A percentile compares a stretch with the other conserved stretches of the same genome.
phyloP scores from a whole-genome alignment of 202 grass and related monocot species.

The Zizania palustris region DNA sequence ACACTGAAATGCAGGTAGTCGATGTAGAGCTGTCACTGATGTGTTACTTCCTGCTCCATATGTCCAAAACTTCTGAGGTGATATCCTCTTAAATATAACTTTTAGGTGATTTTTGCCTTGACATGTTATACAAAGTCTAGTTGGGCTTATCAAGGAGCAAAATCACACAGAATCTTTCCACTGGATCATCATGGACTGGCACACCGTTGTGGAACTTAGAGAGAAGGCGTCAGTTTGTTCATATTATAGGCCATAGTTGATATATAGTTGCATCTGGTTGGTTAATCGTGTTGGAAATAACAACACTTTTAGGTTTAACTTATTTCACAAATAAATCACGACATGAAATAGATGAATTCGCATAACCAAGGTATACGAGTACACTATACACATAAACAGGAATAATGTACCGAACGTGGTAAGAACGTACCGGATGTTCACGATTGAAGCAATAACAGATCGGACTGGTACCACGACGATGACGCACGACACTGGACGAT shows the following conservation, averaged over 20 bases:
- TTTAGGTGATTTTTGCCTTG: not conserved
- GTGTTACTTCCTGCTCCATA: not conserved
- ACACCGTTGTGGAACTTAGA: not conserved
- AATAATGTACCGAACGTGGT: too few species aligned
- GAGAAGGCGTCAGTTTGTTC: not conserved
- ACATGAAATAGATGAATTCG: too few species aligned
- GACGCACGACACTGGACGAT: too few species aligned
- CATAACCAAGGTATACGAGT: too few species aligned
- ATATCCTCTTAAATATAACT: not conserved
- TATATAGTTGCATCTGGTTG: not conserved
- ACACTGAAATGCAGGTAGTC: slow-evolving; percentile 24
- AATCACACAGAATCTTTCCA: slow-evolving; percentile 4
- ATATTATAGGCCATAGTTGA: not conserved
- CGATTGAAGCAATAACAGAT: too few species aligned
- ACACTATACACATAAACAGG: too few species aligned
- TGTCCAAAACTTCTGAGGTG: not conserved
- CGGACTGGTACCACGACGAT: too few species aligned
- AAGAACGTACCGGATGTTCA: too few species aligned
- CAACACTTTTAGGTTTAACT: too few species aligned
- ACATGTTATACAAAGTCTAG: not conserved
- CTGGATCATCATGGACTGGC: not conserved
- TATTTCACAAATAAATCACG: too few species aligned
- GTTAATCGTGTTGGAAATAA: not conserved
- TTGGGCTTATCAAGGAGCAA: slow-evolving; percentile 22
- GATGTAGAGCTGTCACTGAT: slow-evolving; percentile 10